Base-by-base conservation (phyloP, 176 grass and related monocot genomes). In the Tillandsia fasciculata region DNA sequence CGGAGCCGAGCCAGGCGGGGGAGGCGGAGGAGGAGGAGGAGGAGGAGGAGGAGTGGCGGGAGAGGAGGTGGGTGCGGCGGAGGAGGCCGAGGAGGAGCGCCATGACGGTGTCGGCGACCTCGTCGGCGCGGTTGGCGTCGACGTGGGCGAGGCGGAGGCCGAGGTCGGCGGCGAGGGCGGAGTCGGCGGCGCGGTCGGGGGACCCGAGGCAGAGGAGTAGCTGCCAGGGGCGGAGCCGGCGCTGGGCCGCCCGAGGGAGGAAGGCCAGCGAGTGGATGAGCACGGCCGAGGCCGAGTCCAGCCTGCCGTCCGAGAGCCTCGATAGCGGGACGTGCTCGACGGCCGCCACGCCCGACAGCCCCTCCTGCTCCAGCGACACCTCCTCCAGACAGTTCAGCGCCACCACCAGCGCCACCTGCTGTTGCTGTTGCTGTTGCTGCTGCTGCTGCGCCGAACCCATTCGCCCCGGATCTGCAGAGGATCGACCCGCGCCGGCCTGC, bases 71-170 rank as follows among this genome's bases (percentile, higher is more conserved):
- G 13, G 88, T 96, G 33, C 90, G 74, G 58, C 89, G 86, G 18
- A 96, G 79, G 67, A 96, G 85, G 4, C 86, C 86, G 26, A 92
- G 86, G 73, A 96, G 78, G 47, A 96, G 89, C 50, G 93, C 93
- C 93, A 92, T 96, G 73, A 96, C 86, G 50, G 86, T 96, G 82
- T 96, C 93, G 50, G 93, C 89, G 14, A 96, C 86, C 88, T 96
- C 93, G 81, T 90, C 89, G 10, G 89, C 85, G 22, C 93, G 83
- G 81, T 83, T 83, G 48, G 88, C 83, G 71, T 96, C 93, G 48
- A 96, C 88, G 47, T 92, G 93, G 8, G 87, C 76, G 6, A 90
- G 89, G 69, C 88, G 75, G 66, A 96, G 83, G 15, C 92, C 88
- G 51, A 96, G 86, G 78, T 96, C 93, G 3, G 86, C 76, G 50